Base-by-base conservation (phyloP, 768 basidiomycete genomes). In the Xerocomellus amylosporus region DNA sequence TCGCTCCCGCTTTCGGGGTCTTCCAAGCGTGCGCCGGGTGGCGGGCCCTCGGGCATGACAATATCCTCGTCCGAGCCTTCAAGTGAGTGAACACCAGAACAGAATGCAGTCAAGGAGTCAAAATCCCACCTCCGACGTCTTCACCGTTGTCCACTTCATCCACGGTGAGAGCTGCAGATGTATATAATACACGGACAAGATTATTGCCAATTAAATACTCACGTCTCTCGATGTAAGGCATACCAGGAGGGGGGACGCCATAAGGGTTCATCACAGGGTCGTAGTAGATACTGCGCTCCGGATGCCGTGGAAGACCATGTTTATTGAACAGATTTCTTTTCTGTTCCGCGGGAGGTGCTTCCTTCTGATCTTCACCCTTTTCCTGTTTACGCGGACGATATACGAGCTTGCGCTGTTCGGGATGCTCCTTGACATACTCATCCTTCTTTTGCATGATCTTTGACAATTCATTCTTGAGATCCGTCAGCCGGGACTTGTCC, bases 171-270 rank as follows among this genome's bases (percentile, higher is more conserved):
- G 86, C 88, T 90, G 58, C 4, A 37, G 54, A 58, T 28, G 41
- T 57, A 28, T 54, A 22, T 19, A 56, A 22, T 9, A 26, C 20
- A 8, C 19, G 22, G 51, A 49, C 37, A 17, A 22, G 41, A 43
- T 41, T 9, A 22, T 42, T 42, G 40, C 38, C 14, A 36, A 54
- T 46, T 22, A 33, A n/a, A 34, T 5, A 76, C 88, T 73, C 62
- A 95, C 94, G 81, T 74, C 87, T 73, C 68, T 98, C 92, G 53
- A 82, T 74, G 71, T 97, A 98, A n/a, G 91, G 93, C 93, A 97
- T 92, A 8, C 96, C 96, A 13, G 95, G 96, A 39, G 95, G 95
- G 19, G 95, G 85, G 17, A 93, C 90, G 28, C 94, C 95, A 66
- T 79, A 94, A 22, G 93, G 93, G 67, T 98, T 98, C 83, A 95